Evolutionary conservation across 768 basidiomycete species (phyloP).

Genomic region (Xerocomus brunneocitrinus): DNA sequence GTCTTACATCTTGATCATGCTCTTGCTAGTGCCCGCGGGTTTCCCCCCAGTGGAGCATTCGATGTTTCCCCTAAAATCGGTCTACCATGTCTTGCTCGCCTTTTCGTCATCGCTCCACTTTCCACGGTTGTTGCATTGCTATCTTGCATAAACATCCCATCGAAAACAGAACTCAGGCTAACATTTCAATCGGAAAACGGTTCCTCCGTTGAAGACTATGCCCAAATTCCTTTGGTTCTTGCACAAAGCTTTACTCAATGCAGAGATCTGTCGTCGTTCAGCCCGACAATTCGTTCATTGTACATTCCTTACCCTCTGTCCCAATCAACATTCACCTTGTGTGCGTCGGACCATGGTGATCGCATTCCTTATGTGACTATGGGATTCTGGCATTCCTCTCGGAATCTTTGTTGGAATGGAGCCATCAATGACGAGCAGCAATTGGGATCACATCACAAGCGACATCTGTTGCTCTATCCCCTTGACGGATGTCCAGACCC

Average conservation of each 20-base stretch:
- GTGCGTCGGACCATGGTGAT: neutral
- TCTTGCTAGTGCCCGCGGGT: too few species aligned
- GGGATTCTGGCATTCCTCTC: conserved; percentile 1
- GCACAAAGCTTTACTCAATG: neutral
- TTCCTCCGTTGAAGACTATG: neutral
- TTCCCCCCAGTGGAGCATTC: too few species aligned
- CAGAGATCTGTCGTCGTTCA: neutral
- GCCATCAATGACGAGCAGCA: too few species aligned
- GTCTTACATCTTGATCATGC: too few species aligned
- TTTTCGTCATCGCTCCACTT: too few species aligned
- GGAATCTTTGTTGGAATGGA: neutral
- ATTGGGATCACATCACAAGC: neutral
- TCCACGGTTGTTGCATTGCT: too few species aligned
- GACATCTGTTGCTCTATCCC: neutral
- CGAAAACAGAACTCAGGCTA: neutral
- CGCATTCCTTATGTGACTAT: neutral
- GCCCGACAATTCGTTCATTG: neutral
- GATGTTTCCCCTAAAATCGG: too few species aligned
- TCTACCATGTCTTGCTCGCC: too few species aligned
- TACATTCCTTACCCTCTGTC: neutral
- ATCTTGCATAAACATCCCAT: neutral
- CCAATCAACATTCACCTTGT: neutral
- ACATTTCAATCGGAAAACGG: neutral
- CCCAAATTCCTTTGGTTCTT: neutral
- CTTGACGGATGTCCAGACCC: neutral